Base-by-base conservation (phyloP, 2,329 filamentous ascomycete genomes). In the Clonostachys chloroleuca region DNA sequence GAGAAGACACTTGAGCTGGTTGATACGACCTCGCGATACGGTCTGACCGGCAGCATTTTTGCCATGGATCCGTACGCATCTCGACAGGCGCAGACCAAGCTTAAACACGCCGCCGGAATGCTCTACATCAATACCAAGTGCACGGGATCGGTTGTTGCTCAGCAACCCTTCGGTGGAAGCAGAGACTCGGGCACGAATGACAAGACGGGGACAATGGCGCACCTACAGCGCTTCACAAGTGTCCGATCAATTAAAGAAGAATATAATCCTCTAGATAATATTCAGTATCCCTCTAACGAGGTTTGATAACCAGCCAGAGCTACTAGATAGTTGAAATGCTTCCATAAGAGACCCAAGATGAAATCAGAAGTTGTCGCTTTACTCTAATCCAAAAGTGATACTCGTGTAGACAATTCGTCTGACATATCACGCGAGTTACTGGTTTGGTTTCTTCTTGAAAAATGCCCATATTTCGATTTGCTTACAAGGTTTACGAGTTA, bases 71-170 rank as follows among this genome's bases (percentile, higher is more conserved):
- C 69, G 1, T 58, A 57, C 12, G 76, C 72, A 9, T 68, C 77
- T 35, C 69, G 72, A 3, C 62, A 75, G 47, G 77, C 77, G 2
- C 72, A 78, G 60, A 67, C 74, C 18, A 64, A 64, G 14, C 69
- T 81, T 20, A 70, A 75, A 40, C 75, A 79, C 55, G 65, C 75
- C 13, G 77, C 77, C 10, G 78, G 77, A 42, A 81, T 80, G 64
- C 75, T 81, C 44, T 81, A 81, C 57, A 65, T 78, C 47, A 81
- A 81, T 60, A 77, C 73, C 62, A 81, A 81, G 65, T 78, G 73
- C 46, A 81, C 78, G 1, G 77, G 73, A 2, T 73, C 77, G 0
- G 67, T 78, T 8, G 75, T 80, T 35, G 77, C 74, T 12, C 77
- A 80, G 64, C 77, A 80, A 57, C 70, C 75, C 0, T 81, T 80